These are phyloP conservation scores for Saprolegnia parasitica DNA, from an alignment of 352 stramenopile genomes.

Conservation along the genomic window DNA sequence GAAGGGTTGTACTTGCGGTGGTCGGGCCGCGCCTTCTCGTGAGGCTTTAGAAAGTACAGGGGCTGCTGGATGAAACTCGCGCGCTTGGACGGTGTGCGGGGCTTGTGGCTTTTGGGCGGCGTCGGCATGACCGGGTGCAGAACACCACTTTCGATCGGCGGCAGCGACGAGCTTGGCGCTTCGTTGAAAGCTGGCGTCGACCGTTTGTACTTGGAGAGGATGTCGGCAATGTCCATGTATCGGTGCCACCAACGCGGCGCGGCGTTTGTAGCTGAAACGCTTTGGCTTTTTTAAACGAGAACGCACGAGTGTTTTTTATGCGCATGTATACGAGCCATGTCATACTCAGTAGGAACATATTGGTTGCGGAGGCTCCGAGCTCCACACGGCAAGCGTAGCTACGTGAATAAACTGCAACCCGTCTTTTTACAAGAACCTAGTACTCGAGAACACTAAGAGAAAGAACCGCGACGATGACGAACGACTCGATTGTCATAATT, in stretches of 20 bases:
- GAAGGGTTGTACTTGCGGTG: not conserved
- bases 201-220: conserved; percentile 18
- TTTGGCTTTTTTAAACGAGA: too few relatives aligned
- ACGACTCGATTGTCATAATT: too few relatives aligned
- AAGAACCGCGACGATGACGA: too few relatives aligned
- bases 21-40: not conserved
- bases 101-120: not conserved
- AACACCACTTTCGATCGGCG: not conserved
- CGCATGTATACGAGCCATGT: too few relatives aligned
- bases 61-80: not conserved
- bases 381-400: too few relatives aligned
- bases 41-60: not conserved
- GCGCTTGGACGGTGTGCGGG: not conserved
- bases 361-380: too few relatives aligned
- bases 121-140: not conserved
- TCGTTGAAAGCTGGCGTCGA: not conserved
- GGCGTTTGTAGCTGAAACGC: too few relatives aligned
- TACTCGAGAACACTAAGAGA: too few relatives aligned
- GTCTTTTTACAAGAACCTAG: too few relatives aligned
- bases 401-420: too few relatives aligned
- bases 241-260: not conserved
- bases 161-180: not conserved
- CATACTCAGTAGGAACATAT: too few relatives aligned
- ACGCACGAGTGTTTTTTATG: too few relatives aligned
- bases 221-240: conserved; percentile 21